Evolutionary conservation across 495 filamentous ascomycete species (phyloP), one percentile per base, ranked within the genome.

Genomic region (Penicillium roqueforti): DNA sequence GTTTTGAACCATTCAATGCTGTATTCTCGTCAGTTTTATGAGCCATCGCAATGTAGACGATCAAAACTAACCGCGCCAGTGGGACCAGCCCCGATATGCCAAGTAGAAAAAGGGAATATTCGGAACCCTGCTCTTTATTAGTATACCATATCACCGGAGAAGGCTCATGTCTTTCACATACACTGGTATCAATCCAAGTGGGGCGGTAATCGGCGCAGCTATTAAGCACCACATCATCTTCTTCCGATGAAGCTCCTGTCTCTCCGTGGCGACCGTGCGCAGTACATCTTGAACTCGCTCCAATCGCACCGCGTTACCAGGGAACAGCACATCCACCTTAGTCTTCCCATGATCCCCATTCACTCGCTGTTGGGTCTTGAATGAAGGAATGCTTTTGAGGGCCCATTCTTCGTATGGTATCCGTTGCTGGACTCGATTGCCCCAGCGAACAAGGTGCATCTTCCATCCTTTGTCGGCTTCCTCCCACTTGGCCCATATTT

Each of bases 21-120:
- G 42, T n/a, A 19, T 9, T 22, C 4, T 22, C 6, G 48, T 67
- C 39, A 65, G 58, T 29, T n/a, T 49, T 8, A 14, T 42, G 32
- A 4, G 37, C 37, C 11, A 29, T 7, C 28, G 0, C 6, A 37
- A 42, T 16, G n/a, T 10, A 20, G 51, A 23, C 6, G 13, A 39
- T 37, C 4, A 11, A 19, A 19, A 65, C 76, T 51, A 51, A 81
- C 81, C 81, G 72, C 81, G 77, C 78, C 82, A 86, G 70, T 87
- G 84, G 50, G 83, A 86, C 71, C 77, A 87, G 56, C 82, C 82
- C 60, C 93, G 79, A 70, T 95, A 99, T 2, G 78, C 80, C 16
- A 97, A 76, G 65, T 97, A 99, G 76, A 97, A 97, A 76, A 97
- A 97, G 22, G 93, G 93, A n/a, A 98, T 77, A 66, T 97, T 97